Evolutionary conservation across 1,139 yeast species (phyloP), one percentile per base, ranked within the genome.

Genomic region (Arxiozyma bovina): DNA sequence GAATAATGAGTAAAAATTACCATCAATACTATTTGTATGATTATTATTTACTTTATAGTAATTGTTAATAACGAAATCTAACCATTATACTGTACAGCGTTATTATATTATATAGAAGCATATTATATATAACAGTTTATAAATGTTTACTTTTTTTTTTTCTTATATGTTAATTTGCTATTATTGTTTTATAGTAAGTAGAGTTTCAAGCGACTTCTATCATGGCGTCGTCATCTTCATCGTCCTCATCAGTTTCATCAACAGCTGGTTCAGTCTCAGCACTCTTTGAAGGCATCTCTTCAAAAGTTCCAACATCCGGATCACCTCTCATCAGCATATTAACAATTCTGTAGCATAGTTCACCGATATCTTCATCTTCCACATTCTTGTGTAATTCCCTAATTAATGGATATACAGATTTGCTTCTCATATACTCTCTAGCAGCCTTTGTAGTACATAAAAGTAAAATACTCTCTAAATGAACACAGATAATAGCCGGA

Each of bases 301-400:
- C 82, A 42, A 79, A 73, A 58, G 76, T 75, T 54, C 75, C 78
- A 51, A 74, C 75, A 52, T 71, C 74, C 20, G 82, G 85, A 65
- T 90, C 98, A 63, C 91, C 98, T 74, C 98, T 82, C 91, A 86
- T 85, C 60, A 90, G 75, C 84, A 88, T 79, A 67, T 90, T 91
- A 21, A 89, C 98, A 49, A 85, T 67, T 70, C 87, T 78, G 60
- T 85, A 88, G 72, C 87, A 81, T 56, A 84, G 70, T 49, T 87
- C 96, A 45, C 77, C 76, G 21, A 89, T 78, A 25, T 79, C 79
- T 50, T 85, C 93, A 53, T 82, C 79, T 17, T 81, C 80, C 6
- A 77, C 73, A 48, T 79, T 83, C 65, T 85, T 83, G 66, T 93
- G 96, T 53, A 93, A 75, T 70, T 88, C 96, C 66, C 96, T 83